phyloP scores from a whole-genome alignment of 73 alveolate species.

The Tetrahymena thermophila region DNA sequence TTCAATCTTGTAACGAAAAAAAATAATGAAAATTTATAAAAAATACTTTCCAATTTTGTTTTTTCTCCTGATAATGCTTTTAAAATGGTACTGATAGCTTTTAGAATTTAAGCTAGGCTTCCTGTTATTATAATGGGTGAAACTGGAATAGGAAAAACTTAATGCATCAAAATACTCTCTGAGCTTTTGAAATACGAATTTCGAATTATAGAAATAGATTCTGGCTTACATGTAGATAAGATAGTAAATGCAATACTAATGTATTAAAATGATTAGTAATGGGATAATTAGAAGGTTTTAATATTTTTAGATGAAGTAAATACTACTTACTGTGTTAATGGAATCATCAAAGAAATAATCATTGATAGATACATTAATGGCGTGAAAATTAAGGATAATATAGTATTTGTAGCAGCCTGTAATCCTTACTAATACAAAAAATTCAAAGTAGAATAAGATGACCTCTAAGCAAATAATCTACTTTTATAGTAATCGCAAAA shows the following conservation, averaged over 20 bases:
- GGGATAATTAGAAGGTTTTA: conserved; percentile 39
- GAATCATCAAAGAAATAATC: conserved; percentile 57
- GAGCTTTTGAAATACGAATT: conserved; percentile 44
- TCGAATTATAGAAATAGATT: conserved; percentile 43
- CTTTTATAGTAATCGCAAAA: neutral
- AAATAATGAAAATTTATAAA: neutral
- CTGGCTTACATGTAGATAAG: conserved; percentile 53
- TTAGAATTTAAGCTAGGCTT: conserved; percentile 46
- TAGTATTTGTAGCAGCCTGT: conserved; percentile 16
- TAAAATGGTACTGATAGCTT: conserved; percentile 38
- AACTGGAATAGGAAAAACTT: conserved; percentile 76
- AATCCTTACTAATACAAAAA: neutral
- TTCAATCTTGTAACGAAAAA: neutral
- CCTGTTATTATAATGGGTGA: conserved; percentile 75
- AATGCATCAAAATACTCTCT: conserved; percentile 49
- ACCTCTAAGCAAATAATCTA: too few relatives aligned
- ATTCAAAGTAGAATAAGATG: neutral
- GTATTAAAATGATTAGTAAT: conserved; percentile 22
- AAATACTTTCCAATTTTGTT: neutral
- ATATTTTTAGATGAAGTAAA: conserved; percentile 71
- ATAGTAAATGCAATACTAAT: conserved; percentile 27
- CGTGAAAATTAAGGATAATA: conserved; percentile 33
- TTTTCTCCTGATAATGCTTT: conserved; percentile 41
- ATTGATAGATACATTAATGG: conserved; percentile 62
- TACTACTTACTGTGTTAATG: conserved; percentile 42